Evolutionary conservation across 768 basidiomycete genomes (phyloP).

Genomic region (Lactarius psammicola): DNA sequence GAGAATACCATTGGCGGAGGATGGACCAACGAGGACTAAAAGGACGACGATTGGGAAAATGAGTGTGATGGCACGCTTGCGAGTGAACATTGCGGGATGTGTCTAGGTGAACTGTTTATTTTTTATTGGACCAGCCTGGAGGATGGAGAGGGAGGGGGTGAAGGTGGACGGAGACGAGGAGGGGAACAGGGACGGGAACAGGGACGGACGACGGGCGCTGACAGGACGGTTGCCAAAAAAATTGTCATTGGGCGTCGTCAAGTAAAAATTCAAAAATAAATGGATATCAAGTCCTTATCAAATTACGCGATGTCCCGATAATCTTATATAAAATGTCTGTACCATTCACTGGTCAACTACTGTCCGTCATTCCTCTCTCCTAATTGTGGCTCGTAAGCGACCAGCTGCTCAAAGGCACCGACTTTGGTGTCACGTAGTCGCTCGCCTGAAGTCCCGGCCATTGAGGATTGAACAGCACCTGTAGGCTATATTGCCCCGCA

Average conservation of each 20-base stretch:
- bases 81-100: conserved; percentile 47
- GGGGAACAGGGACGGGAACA: background rate
- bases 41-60: conserved; percentile 58
- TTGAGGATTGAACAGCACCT: conserved; percentile 93
- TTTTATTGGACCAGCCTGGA: conserved; percentile 24
- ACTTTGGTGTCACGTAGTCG: conserved; percentile 64
- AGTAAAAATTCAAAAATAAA: background rate
- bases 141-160: background rate
- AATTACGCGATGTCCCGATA: background rate
- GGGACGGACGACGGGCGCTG: too few species aligned
- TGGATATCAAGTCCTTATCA: background rate
- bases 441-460: conserved; percentile 69
- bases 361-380: conserved; percentile 6
- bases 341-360: background rate
- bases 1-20: conserved; percentile 48
- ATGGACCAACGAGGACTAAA: conserved; percentile 45
- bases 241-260: background rate
- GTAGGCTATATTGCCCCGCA: conserved; percentile 71
- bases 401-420: conserved; percentile 75
- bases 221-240: background rate
- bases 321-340: conserved; percentile 2
- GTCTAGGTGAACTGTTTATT: conserved; percentile 4
- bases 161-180: background rate
- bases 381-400: conserved; percentile 73
- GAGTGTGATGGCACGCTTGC: conserved; percentile 57